Evolutionary conservation across 495 filamentous ascomycete genomes (phyloP).

Genomic region (Penicillium daleae): DNA sequence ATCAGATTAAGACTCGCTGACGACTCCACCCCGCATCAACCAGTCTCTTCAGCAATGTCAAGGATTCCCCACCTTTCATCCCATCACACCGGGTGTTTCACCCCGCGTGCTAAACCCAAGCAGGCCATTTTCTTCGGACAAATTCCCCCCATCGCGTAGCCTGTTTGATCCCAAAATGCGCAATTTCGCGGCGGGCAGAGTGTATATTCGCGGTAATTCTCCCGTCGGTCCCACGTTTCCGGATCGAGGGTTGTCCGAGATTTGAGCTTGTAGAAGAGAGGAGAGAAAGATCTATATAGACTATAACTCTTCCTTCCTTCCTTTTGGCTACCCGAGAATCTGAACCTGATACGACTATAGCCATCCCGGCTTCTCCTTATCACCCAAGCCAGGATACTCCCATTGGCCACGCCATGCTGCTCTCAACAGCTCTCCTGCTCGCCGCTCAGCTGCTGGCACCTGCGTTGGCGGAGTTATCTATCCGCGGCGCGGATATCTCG

Average conservation of each 20-base stretch:
- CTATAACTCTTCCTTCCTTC: background rate
- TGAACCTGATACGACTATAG: no score
- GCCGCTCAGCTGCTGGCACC: slow-evolving; percentile 29
- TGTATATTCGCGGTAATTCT: background rate
- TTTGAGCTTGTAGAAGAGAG: background rate
- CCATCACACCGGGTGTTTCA: slow-evolving; percentile 9
- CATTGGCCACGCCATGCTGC: slow-evolving; percentile 19
- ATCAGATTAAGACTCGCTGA: slow-evolving; percentile 3
- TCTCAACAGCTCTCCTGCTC: slow-evolving; percentile 26
- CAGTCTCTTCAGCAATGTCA: slow-evolving; percentile 4
- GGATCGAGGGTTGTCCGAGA: background rate
- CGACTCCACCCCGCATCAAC: slow-evolving; percentile 3
- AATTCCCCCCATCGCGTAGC: background rate
- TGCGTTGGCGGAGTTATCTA: slow-evolving; percentile 53
- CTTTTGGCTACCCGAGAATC: background rate
- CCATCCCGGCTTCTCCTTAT: background rate
- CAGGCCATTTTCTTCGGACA: slow-evolving; percentile 1
- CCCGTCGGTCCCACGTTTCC: background rate
- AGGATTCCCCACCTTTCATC: slow-evolving; percentile 5
- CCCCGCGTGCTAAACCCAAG: slow-evolving; percentile 2
- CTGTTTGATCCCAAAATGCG: background rate
- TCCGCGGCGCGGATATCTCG: slow-evolving; percentile 75
- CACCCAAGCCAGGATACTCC: background rate
- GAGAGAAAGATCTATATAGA: no score
- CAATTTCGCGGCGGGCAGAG: background rate